Percentiles rank a stretch among this genome's conserved stretches.
These are phyloP conservation scores for Termitomyces sp. DNA, from an alignment of 768 basidiomycete species.

Conservation along the genomic window DNA sequence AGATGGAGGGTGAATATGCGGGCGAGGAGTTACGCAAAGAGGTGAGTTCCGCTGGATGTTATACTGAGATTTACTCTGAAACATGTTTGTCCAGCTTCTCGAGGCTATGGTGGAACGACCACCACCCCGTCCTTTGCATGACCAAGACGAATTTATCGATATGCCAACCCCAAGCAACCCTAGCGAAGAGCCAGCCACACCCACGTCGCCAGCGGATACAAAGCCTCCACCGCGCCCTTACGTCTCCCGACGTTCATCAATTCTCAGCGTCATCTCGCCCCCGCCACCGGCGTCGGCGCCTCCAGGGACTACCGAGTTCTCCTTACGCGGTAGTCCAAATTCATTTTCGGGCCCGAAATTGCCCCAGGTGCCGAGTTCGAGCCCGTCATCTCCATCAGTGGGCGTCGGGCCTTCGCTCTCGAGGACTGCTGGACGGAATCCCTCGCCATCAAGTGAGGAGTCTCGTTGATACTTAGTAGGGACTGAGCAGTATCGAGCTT, in stretches of 20 bases:
- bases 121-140: constrained; percentile 68
- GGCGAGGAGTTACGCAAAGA: constrained; percentile 87
- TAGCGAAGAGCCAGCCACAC: constrained; percentile 20
- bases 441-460: constrained; percentile 20
- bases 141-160: constrained; percentile 54
- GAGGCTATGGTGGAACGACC: constrained; percentile 87
- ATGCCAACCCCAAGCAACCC: constrained; percentile 17
- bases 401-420: constrained; percentile 23
- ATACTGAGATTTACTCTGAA: constrained; percentile 1
- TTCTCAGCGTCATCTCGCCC: constrained; percentile 40
- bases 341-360: constrained; percentile 13
- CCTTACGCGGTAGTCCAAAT: constrained; percentile 14
- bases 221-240: constrained; percentile 59
- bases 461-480: neutral
- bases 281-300: constrained; percentile 21
- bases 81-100: constrained; percentile 51
- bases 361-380: constrained; percentile 15
- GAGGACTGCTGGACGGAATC: constrained; percentile 18
- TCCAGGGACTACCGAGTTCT: constrained; percentile 14
- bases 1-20: constrained; percentile 87
- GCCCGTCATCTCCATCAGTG: constrained; percentile 1
- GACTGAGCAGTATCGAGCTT: neutral
- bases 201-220: constrained; percentile 27
- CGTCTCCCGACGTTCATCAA: constrained; percentile 54
- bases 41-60: constrained; percentile 36